Base-by-base conservation (phyloP, 331 rosid genomes). In the Erythrophleum ivorense region DNA sequence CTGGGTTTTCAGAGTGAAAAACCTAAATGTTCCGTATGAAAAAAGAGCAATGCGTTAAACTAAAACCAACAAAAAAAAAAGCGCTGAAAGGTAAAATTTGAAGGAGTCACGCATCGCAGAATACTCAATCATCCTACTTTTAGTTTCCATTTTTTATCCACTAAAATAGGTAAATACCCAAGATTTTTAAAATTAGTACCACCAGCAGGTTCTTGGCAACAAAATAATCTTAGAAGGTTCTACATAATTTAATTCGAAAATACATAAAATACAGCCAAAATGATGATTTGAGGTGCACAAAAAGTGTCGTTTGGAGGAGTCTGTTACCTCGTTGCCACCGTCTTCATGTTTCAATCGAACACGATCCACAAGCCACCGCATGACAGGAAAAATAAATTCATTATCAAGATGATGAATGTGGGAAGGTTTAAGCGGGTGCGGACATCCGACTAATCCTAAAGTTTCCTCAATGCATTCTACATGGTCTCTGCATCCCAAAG, bases 401-500 rank as follows among this genome's bases (percentile, higher is more conserved):
- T 36, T 10, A 18, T 88, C 83, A 31, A 80, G 81, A 71, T 80
- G 67, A 78, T 52, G 81, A 73, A 82, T 41, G 21, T 84, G 79
- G 14, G 76, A 68, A 41, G 40, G 50, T 67, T 67, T 83, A 53
- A 90, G 80, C 73, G 83, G 43, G 85, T 82, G 53, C n/a, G 91
- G 89, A 33, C 89, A 90, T 73, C 89, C 84, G 5, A 83, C 62
- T 78, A 48, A 76, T 77, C 80, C 80, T 29, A 90, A 57, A 74
- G 85, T 79, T 62, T 91, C 91, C 62, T 79, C 89, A 59, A 88
- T 88, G 78, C 66, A 33, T 18, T 59, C 62, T 59, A 78, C 79
- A 12, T 68, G 59, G 24, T 79, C 82, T 66, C 91, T 68, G 89
- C 76, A 80, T 38, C 54, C 55, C 34, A 34, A 24, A 18, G 18